phyloP scores from a whole-genome alignment of 331 rosid species.

The Ulmus americana region DNA sequence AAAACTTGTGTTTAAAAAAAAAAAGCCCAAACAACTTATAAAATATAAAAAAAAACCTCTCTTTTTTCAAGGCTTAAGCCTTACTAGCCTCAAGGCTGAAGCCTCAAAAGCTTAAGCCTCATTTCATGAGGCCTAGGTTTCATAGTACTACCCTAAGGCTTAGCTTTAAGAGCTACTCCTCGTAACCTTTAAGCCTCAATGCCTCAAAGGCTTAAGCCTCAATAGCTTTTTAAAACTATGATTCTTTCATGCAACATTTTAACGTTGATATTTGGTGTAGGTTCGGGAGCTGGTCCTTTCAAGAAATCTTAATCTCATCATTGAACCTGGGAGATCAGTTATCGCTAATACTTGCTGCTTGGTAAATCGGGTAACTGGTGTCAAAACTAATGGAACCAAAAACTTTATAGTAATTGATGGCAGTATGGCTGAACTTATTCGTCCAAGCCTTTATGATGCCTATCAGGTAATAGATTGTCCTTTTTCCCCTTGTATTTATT shows the following conservation, averaged over 20 bases:
- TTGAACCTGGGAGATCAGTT: slow-evolving; percentile 95
- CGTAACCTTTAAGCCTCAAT: too few species aligned
- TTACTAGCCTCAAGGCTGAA: too few species aligned
- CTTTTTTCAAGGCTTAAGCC: too few species aligned
- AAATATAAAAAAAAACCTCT: too few species aligned
- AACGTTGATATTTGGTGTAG: slow-evolving; percentile 33
- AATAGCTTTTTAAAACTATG: too few species aligned
- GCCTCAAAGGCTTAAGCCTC: too few species aligned
- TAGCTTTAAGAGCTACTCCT: too few species aligned
- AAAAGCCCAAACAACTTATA: too few species aligned
- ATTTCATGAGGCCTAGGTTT: too few species aligned
- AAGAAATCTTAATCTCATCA: slow-evolving; percentile 77
- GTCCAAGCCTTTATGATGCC: slow-evolving; percentile 95
- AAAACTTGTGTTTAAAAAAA: too few species aligned
- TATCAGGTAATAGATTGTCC: slow-evolving; percentile 60
- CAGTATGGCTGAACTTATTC: slow-evolving; percentile 97
- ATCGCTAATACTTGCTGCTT: slow-evolving; percentile 89
- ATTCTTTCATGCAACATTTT: background rate
- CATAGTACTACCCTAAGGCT: too few species aligned
- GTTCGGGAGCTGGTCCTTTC: slow-evolving; percentile 79
- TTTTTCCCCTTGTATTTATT: slow-evolving; percentile 2
- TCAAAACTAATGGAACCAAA: slow-evolving; percentile 91
- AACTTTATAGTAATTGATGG: slow-evolving; percentile 89
- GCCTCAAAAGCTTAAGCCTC: too few species aligned
- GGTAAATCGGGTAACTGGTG: slow-evolving; percentile 89